These are phyloP conservation scores for Candida morakotiae DNA, from an alignment of 805 yeast species.

Conservation along the genomic window DNA sequence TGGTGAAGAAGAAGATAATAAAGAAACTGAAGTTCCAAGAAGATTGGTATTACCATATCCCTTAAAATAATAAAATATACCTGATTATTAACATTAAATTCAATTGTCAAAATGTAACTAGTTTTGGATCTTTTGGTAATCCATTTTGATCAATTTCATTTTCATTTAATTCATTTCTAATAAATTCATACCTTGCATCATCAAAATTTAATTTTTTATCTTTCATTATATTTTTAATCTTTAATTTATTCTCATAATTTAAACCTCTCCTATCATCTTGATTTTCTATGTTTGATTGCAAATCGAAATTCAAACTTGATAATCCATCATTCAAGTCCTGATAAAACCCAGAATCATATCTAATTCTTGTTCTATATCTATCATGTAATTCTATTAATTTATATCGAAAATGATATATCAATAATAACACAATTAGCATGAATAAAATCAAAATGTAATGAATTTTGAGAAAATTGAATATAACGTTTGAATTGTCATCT, in stretches of 20 bases:
- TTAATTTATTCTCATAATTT: constrained; percentile 48
- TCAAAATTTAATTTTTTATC: constrained; percentile 53
- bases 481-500: not conserved
- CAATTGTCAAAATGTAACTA: constrained; percentile 50
- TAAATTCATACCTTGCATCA: constrained; percentile 59
- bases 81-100: too few species aligned
- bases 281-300: constrained; percentile 35
- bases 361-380: constrained; percentile 21
- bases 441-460: constrained; percentile 33
- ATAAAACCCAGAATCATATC: constrained; percentile 22
- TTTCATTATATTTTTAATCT: constrained; percentile 53
- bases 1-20: constrained; percentile 95
- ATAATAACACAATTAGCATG: constrained; percentile 9
- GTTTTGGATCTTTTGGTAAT: constrained; percentile 61
- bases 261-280: constrained; percentile 62
- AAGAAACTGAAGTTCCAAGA: constrained; percentile 90
- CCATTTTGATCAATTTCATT: constrained; percentile 65
- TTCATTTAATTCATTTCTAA: constrained; percentile 39
- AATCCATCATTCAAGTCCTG: constrained; percentile 42
- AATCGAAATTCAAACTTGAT: constrained; percentile 54
- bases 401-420: constrained; percentile 31
- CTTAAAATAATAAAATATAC: constrained; percentile 12
- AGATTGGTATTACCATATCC: constrained; percentile 79
- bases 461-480: constrained; percentile 14
- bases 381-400: constrained; percentile 24